These are phyloP conservation scores for Apiospora kogelbergensis DNA, from an alignment of 2,329 filamentous ascomycete genomes.

Conservation along the genomic window DNA sequence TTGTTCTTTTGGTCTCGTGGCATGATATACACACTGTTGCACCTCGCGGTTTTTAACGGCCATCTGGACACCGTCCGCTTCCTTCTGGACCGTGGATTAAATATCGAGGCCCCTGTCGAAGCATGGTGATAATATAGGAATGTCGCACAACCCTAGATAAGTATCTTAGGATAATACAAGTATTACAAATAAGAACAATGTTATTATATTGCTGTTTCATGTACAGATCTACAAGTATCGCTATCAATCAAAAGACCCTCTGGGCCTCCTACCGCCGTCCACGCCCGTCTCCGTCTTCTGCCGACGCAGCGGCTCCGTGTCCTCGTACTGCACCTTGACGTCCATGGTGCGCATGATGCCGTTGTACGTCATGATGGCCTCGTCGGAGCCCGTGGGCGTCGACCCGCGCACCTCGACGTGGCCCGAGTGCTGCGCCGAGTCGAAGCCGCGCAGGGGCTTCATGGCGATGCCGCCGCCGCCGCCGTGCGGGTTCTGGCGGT, in stretches of 20 bases:
- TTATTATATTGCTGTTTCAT: no score
- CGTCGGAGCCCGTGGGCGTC: constrained; percentile 35
- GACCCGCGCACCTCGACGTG: constrained; percentile 32
- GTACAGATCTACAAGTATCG: no score
- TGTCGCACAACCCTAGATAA: no score
- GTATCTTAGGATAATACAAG: no score
- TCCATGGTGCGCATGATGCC: constrained; percentile 39
- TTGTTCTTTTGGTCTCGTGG: no score
- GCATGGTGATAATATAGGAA: no score
- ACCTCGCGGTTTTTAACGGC: not conserved
- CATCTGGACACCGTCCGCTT: not conserved
- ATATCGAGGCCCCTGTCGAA: not conserved
- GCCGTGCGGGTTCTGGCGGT: not conserved
- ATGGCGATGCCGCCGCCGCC: constrained; percentile 16
- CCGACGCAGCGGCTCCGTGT: constrained; percentile 1
- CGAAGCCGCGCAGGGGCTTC: constrained; percentile 11
- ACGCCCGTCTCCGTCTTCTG: not conserved
- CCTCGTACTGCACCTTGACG: constrained; percentile 23
- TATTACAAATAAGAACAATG: no score
- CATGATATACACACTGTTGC: not conserved
- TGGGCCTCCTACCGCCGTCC: not conserved
- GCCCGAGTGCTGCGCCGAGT: not conserved
- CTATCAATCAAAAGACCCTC: not conserved
- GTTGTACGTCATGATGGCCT: constrained; percentile 40
- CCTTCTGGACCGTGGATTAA: not conserved